Percentiles rank a stretch among this genome's conserved stretches.
These are phyloP conservation scores for Dendrobium chrysotoxum DNA, from an alignment of 106 monocot species.

Conservation along the genomic window DNA sequence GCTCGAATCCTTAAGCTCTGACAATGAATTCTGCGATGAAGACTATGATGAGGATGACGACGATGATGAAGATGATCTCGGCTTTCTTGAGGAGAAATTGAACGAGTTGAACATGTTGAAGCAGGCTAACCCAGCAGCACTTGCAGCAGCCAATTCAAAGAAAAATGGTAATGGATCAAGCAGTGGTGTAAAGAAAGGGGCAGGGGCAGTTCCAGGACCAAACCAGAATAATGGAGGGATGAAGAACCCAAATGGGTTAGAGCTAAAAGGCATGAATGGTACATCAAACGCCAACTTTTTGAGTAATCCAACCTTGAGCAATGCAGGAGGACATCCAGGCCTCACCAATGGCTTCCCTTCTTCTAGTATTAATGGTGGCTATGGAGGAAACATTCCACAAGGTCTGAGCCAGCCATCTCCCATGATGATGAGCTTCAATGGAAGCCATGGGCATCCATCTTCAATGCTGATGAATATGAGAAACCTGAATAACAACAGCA, in stretches of 20 bases:
- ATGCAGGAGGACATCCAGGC: conserved; percentile 6
- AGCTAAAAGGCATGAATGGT: neutral
- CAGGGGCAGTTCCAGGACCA: neutral
- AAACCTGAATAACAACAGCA: conserved; percentile 7
- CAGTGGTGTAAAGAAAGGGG: conserved; percentile 4
- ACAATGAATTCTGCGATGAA: conserved; percentile 29
- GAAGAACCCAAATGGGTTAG: conserved; percentile 13
- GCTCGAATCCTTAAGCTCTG: conserved; percentile 26
- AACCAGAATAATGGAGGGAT: neutral
- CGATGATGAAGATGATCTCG: conserved; percentile 14
- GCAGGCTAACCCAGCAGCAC: neutral
- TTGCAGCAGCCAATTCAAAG: conserved; percentile 1
- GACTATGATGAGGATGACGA: conserved; percentile 16
- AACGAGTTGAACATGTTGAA: conserved; percentile 27
- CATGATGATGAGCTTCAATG: conserved; percentile 19
- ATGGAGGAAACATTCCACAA: neutral
- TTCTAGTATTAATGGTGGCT: neutral
- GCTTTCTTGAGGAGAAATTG: conserved; percentile 18
- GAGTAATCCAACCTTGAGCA: neutral
- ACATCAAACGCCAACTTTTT: no score
- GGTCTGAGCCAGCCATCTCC: conserved; percentile 14
- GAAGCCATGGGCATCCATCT: conserved; percentile 20
- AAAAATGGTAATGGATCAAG: neutral
- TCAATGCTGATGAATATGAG: conserved; percentile 17
- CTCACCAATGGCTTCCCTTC: conserved; percentile 4